Base-by-base conservation (phyloP, 805 yeast genomes). In the Lipomyces kockii region DNA sequence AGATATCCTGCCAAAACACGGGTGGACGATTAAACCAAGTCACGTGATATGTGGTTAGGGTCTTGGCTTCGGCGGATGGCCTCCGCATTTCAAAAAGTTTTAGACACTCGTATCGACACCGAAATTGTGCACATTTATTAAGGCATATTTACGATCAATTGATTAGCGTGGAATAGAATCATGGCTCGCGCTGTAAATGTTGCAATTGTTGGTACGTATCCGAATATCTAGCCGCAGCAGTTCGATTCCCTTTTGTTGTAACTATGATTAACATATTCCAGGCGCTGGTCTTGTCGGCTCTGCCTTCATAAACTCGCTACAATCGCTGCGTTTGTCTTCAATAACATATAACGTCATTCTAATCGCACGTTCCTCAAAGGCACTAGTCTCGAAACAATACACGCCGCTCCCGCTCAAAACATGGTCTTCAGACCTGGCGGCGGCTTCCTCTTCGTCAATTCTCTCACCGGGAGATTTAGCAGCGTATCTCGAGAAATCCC, bases 251-350 rank as follows among this genome's bases (percentile, higher is more conserved):
- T 58, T 37, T 37, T 4, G 17, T 12, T 54, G 35, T 9, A 29
- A 29, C 22, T 6, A 37, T 11, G 14, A 49, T 8, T 35, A 49
- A 37, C 37, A 22, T 22, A 9, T 22, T 11, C 34, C n/a, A 81
- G 92, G 92, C 63, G 88, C 98, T 63, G 99, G 99, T 75, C 95
- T 94, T 61, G 98, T 95, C 69, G 99, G 99, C 68, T 85, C 95
- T 32, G 91, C 97, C 61, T 92, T 92, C 82, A 82, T 95, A 78
- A 85, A 85, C 79, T 81, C 82, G 66, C 79, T 91, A 71, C 85
- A 86, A 72, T 66, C 78, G 17, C 65, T 73, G 14, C 65, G 62
- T 27, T 72, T 76, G 25, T 78, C 89, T n/a, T 76, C 79, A 27
- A 86, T 90, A 74, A 80, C 82, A 46, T 91, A 88, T 82, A 89